A percentile compares a stretch with the other conserved stretches of the same genome.
Evolutionary conservation across 2,329 filamentous ascomycete genomes (phyloP).

Genomic region (Magnaporthales sp.): DNA sequence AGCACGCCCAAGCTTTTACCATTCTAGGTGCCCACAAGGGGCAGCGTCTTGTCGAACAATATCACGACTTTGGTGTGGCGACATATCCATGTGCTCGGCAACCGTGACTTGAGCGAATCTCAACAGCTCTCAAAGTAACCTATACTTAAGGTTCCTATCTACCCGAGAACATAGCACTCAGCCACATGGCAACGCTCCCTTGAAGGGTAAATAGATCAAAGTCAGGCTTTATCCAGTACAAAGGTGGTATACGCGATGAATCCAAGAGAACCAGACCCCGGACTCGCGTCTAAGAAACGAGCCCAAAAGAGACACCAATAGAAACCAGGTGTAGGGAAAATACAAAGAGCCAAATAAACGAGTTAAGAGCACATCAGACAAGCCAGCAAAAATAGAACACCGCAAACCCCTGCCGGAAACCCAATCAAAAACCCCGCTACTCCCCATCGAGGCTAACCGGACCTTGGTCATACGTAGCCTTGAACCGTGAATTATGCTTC

Average conservation of each 20-base stretch:
- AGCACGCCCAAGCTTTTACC: neutral
- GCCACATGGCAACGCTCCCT: neutral
- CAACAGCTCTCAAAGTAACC: neutral
- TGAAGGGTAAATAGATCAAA: neutral
- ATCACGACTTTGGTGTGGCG: neutral
- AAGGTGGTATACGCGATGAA: neutral
- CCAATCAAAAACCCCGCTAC: conserved; percentile 1
- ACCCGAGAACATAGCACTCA: neutral
- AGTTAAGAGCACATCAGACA: neutral
- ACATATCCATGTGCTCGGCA: too few relatives aligned
- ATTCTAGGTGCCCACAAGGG: too few relatives aligned
- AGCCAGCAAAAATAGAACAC: neutral
- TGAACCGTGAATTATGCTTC: neutral
- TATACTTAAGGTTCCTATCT: neutral
- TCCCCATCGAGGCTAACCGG: neutral
- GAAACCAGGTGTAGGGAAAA: neutral
- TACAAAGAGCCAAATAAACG: neutral
- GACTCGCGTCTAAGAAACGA: neutral
- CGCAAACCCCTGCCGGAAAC: neutral
- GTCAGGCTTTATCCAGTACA: neutral
- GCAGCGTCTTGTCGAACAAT: neutral
- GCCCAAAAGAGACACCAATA: neutral
- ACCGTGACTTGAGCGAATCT: neutral
- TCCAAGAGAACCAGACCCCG: neutral
- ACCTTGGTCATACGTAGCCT: neutral